Percentiles rank a stretch among this genome's conserved stretches.
Evolutionary conservation across 2,329 filamentous ascomycete species (phyloP).

Genomic region (Pseudogymnoascus sp.): DNA sequence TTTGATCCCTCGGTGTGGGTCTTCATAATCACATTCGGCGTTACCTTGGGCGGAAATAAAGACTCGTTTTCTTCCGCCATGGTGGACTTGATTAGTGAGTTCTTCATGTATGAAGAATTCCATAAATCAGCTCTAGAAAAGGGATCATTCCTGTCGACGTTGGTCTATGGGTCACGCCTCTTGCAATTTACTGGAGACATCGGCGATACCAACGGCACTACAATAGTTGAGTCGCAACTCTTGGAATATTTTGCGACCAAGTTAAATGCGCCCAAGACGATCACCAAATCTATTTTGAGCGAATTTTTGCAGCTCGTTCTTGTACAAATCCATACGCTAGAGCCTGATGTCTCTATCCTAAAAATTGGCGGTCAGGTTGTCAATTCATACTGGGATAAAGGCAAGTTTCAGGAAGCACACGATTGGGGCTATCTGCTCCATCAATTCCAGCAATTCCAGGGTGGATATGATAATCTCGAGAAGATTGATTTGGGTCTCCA

Average conservation of each 20-base stretch:
- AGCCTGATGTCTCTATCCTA: background rate
- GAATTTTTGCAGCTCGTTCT: constrained; percentile 18
- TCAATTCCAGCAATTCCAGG: constrained; percentile 35
- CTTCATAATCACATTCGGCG: constrained; percentile 39
- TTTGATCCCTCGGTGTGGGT: constrained; percentile 33
- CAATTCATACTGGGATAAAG: constrained; percentile 26
- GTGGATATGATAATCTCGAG: constrained; percentile 33
- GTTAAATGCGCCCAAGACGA: constrained; percentile 27
- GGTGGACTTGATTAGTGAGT: constrained; percentile 35
- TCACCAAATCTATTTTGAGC: constrained; percentile 24
- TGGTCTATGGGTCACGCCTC: background rate
- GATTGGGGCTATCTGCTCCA: constrained; percentile 38
- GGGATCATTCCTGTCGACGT: background rate
- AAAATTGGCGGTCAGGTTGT: background rate
- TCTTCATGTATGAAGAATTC: constrained; percentile 8
- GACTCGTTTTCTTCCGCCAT: constrained; percentile 34
- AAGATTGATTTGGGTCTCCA: constrained; percentile 39
- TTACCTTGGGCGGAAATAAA: constrained; percentile 32
- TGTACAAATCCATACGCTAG: constrained; percentile 2
- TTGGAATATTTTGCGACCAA: constrained; percentile 30
- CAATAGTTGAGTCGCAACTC: constrained; percentile 26
- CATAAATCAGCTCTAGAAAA: background rate
- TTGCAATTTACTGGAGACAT: background rate
- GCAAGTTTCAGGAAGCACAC: constrained; percentile 34
- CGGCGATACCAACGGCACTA: constrained; percentile 16